Percentiles rank a stretch among this genome's conserved stretches.
phyloP scores from a whole-genome alignment of 169 alveolate species.

The Besnoitia besnoiti region DNA sequence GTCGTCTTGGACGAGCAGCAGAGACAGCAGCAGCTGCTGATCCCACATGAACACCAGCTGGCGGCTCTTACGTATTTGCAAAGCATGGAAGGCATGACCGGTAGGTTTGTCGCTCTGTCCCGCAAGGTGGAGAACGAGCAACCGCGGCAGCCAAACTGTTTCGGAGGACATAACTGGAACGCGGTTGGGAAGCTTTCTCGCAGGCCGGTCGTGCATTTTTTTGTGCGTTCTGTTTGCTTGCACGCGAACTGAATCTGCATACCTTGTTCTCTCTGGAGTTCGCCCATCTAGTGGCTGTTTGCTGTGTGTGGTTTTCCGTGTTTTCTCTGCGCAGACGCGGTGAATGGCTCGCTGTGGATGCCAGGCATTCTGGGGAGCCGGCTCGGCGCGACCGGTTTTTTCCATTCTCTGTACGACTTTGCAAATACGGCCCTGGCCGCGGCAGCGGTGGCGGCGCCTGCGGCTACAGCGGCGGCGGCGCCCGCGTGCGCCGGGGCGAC shows the following conservation, averaged over 20 bases:
- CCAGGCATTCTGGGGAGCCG: slow-evolving; percentile 41
- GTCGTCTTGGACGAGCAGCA: slow-evolving; percentile 23
- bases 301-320: not conserved
- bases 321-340: not conserved
- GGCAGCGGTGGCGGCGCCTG: slow-evolving; percentile 20
- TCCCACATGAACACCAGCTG: slow-evolving; percentile 36
- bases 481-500: not conserved
- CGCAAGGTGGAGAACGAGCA: not conserved
- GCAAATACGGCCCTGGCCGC: slow-evolving; percentile 35
- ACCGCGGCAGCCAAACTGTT: too few relatives aligned
- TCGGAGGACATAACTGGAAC: too few relatives aligned
- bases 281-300: not conserved
- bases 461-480: not conserved
- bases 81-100: slow-evolving; percentile 46
- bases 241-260: too few relatives aligned
- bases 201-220: too few relatives aligned
- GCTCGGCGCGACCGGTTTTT: slow-evolving; percentile 36
- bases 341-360: slow-evolving; percentile 41
- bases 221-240: too few relatives aligned
- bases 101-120: not conserved
- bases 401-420: slow-evolving; percentile 39
- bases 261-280: too few relatives aligned
- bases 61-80: slow-evolving; percentile 38
- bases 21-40: slow-evolving; percentile 28
- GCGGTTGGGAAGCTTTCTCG: too few relatives aligned